These are phyloP conservation scores for Hypoxylon sp. DNA, from an alignment of 2,329 filamentous ascomycete species.

Conservation along the genomic window DNA sequence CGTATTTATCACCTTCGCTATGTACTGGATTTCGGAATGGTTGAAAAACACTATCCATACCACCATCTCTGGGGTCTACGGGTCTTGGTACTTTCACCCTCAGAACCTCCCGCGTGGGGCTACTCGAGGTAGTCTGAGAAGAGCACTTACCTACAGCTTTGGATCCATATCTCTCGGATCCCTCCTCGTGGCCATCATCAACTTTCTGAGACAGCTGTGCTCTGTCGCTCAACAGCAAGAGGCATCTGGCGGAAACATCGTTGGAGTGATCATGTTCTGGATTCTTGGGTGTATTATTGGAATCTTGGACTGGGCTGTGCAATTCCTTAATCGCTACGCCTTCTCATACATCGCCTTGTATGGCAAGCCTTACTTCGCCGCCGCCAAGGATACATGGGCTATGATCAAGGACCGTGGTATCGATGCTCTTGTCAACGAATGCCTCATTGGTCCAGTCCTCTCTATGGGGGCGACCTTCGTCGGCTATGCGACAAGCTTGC, in stretches of 20 bases:
- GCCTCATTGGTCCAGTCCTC: slow-evolving; percentile 78
- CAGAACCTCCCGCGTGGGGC: slow-evolving; percentile 78
- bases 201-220: slow-evolving; percentile 84
- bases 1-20: slow-evolving; percentile 89
- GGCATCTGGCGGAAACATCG: slow-evolving; percentile 74
- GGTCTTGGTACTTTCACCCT: slow-evolving; percentile 89
- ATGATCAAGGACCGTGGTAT: slow-evolving; percentile 95
- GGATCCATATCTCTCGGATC: slow-evolving; percentile 91
- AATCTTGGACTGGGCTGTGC: slow-evolving; percentile 84
- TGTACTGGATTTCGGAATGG: slow-evolving; percentile 95
- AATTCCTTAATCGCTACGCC: slow-evolving; percentile 92
- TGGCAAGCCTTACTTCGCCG: slow-evolving; percentile 86
- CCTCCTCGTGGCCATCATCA: slow-evolving; percentile 86
- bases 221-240: slow-evolving; percentile 79
- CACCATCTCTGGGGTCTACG: slow-evolving; percentile 88
- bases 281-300: slow-evolving; percentile 80
- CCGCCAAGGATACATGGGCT: slow-evolving; percentile 89
- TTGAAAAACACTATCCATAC: slow-evolving; percentile 94
- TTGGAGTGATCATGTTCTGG: slow-evolving; percentile 76
- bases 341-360: slow-evolving; percentile 95
- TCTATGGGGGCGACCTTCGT: slow-evolving; percentile 75
- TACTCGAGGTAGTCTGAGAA: slow-evolving; percentile 84
- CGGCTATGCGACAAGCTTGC: slow-evolving; percentile 82
- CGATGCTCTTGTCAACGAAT: slow-evolving; percentile 90
- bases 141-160: slow-evolving; percentile 90